Base-by-base conservation (phyloP, 2,329 filamentous ascomycete species). In the Seiridium cupressi region DNA sequence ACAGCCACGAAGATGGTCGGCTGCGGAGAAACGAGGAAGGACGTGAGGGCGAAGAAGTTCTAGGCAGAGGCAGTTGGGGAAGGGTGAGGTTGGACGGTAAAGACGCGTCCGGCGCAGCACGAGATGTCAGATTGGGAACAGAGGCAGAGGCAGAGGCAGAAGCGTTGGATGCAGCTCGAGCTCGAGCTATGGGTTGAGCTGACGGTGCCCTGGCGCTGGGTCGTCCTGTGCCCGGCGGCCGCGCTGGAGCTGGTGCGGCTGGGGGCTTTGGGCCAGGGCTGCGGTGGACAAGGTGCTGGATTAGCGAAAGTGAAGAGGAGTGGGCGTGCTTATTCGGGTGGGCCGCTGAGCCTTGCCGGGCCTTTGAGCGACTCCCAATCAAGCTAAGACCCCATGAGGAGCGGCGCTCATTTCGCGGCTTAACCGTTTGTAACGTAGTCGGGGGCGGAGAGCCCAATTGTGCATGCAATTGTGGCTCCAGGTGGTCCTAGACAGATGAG, bases 371-470 rank as follows among this genome's bases (percentile, higher is more conserved):
- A 18, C 32, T 44, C 55, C 31, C 55, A 35, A 51, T 38, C 34
- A 55, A 51, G 55, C 59, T 54, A 58, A 58, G 35, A 49, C 55
- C 59, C 59, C 36, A 55, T 40, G 54, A 61, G 49, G 55, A 46
- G 49, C 59, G 59, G 11, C 38, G 59, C 40, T 55, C 55, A 61
- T 61, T 49, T 61, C 59, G 49, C 46, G 46, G 6, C 44, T 55
- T 61, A 54, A 34, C 56, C 44, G 38, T 42, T 61, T 58, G 47
- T 54, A 49, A 58, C 55, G 59, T 55, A 48, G 59, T 51, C 44
- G 32, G 55, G 55, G 55, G 55, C 13, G 32, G 13, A 48, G 5
- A 49, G 55, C 42, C 51, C 13, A 10, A 31, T 9, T n/a, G 9
- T 11, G 38, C n/a, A 38, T 42, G 26, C 46, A 40, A 42, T 38